phyloP scores from a whole-genome alignment of 768 basidiomycete genomes.

The Coprinopsis strossmayeri region DNA sequence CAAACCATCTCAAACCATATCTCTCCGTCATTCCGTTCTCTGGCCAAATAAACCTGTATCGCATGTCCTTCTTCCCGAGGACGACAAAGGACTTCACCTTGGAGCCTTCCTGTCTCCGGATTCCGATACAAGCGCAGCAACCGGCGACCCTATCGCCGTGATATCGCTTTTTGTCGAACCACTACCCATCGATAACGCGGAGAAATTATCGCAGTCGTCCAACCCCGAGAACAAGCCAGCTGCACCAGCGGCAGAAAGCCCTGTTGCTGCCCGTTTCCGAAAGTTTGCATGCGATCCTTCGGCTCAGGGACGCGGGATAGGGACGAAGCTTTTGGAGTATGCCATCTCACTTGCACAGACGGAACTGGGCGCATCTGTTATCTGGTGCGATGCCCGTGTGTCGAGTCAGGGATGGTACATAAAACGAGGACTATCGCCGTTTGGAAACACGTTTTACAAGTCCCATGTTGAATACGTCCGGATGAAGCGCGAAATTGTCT shows the following conservation, averaged over 20 bases:
- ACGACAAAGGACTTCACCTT: conserved; percentile 43
- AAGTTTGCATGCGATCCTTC: conserved; percentile 53
- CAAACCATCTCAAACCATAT: conserved; percentile 35
- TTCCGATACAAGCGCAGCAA: no score
- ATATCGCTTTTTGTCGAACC: conserved; percentile 50
- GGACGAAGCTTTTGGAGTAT: conserved; percentile 38
- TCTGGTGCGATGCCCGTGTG: conserved; percentile 57
- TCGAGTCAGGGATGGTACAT: conserved; percentile 43
- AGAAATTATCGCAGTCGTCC: not conserved
- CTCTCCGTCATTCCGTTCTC: conserved; percentile 49
- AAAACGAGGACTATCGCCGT: conserved; percentile 41
- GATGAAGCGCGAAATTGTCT: conserved; percentile 46
- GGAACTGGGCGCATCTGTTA: conserved; percentile 31
- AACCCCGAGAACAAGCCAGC: not conserved
- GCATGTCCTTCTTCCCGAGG: conserved; percentile 47
- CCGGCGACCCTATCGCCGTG: conserved; percentile 38
- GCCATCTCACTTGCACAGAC: conserved; percentile 30
- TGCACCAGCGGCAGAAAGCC: no score
- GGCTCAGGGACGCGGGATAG: conserved; percentile 50
- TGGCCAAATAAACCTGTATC: conserved; percentile 47
- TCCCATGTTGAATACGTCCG: conserved; percentile 47
- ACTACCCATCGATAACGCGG: conserved; percentile 25
- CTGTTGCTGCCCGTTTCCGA: conserved; percentile 38
- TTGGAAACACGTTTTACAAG: conserved; percentile 49
- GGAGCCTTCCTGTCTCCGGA: conserved; percentile 42